These are phyloP conservation scores for Hymenoscyphus fraxineus DNA, from an alignment of 2,329 filamentous ascomycete genomes.

Conservation along the genomic window DNA sequence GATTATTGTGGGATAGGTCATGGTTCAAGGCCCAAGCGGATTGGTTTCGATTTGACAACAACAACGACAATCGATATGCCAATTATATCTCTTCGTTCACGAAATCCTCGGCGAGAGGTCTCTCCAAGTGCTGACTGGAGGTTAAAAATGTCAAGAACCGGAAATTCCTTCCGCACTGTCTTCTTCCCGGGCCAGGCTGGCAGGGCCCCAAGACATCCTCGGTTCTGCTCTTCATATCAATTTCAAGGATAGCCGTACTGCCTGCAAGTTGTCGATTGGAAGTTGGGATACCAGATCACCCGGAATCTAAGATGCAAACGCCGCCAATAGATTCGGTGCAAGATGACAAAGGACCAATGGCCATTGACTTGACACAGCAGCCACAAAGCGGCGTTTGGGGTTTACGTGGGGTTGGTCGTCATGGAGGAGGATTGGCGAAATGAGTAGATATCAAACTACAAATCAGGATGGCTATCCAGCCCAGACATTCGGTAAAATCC, in stretches of 20 bases:
- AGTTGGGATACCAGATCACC: conserved; percentile 9
- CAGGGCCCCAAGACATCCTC: background rate
- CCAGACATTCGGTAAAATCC: conserved; percentile 2
- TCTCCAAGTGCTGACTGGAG: background rate
- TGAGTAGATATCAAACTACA: background rate
- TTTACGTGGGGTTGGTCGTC: conserved; percentile 1
- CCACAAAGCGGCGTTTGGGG: background rate
- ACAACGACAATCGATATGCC: background rate
- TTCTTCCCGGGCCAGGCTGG: background rate
- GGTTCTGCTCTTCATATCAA: background rate
- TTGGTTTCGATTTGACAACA: conserved; percentile 1
- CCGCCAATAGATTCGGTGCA: conserved; percentile 3
- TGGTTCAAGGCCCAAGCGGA: conserved; percentile 1
- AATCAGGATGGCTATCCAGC: conserved; percentile 3
- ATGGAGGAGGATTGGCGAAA: background rate
- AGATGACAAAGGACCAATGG: conserved; percentile 11
- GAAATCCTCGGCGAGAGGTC: background rate
- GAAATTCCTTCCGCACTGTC: background rate
- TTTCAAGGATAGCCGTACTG: background rate
- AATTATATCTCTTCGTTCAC: background rate
- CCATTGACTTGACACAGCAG: background rate
- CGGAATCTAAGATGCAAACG: conserved; percentile 4
- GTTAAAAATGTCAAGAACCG: background rate
- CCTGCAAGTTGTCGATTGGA: background rate
- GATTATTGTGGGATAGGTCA: background rate